Base-by-base conservation (phyloP, 495 filamentous ascomycete species). In the Hypoxylon fuscum region DNA sequence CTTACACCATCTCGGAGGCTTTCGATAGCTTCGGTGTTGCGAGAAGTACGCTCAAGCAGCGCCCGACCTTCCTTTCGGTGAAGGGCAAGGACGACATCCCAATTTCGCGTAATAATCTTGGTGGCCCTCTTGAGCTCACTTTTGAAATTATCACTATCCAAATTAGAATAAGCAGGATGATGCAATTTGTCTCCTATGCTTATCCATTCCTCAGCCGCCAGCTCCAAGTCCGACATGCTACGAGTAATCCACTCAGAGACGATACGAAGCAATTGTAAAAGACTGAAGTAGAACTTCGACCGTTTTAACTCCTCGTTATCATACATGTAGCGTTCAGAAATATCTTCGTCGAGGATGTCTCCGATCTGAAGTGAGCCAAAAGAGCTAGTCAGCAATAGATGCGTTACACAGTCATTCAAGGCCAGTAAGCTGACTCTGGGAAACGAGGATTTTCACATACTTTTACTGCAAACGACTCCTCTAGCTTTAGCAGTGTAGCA, bases 1-100 rank as follows among this genome's bases (percentile, higher is more conserved):
- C 41, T 23, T 44, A 44, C 41, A 11, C 41, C 41, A 25, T 44
- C 41, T 22, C 41, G 41, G 10, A 44, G 21, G 9, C 41, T 44
- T 44, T 44, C 10, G 41, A 22, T 20, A 4, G 18, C 12, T 2
- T 44, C 8, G 21, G 12, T 23, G 5, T 44, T 25, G 9, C 11
- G 18, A 10, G 18, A 1, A 44, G 25, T 44, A n/a, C 41, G 41
- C 2, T 25, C 41, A 22, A 44, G 41, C 9, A 44, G 41, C 2
- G 18, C n/a, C 20, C 25, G 14, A 5, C 21, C 41, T 11, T 23
- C 20, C 32, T 35, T 35, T 14, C 12, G 5, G 11, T 12, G 11
- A 11, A 35, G 32, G 12, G 32, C 32, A 35, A 35, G 32, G 12
- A 35, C 32, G 12, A 35, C 32, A 10, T 35, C 9, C 32, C 32